Base-by-base conservation (phyloP, 2,329 filamentous ascomycete genomes). In the Aspergillus pseudotamarii region DNA sequence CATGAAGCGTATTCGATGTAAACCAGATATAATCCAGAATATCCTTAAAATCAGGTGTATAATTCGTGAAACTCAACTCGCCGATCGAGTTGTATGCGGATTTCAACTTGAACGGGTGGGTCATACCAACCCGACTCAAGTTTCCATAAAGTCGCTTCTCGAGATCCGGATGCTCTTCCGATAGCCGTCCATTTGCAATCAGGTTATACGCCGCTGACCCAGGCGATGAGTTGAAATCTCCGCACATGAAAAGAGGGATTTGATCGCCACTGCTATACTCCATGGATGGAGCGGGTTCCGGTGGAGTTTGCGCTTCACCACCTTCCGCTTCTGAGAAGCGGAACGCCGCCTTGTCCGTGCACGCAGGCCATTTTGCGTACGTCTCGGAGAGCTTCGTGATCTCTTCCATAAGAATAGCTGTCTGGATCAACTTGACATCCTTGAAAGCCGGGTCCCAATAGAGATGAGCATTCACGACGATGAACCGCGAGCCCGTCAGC, bases 1-100 rank as follows among this genome's bases (percentile, higher is more conserved):
- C 91, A 74, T 95, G 91, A 51, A 97, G 83, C 26, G 91, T 89
- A 78, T 95, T 97, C 62, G 93, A 94, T 61, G 93, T 94, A 80
- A 96, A 99, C 93, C 94, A 98, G 72, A 99, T 93, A 79, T 98
- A 97, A 77, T 99, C 95, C 69, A 99, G 91, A 62, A 96, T 92
- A 66, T 93, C 94, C 58, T 88, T 87, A 80, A 97, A 99, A n/a
- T 89, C 88, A 1, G 95, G 94, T 16, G 93, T 96, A 79, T 98
- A 99, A 79, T 99, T 99, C 54, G 95, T 99, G 78, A 97, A 99
- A 5, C 89, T 88, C 71, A 98, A 82, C 75, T 97, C 92, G 62
- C 93, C 91, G 58, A 96, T 90, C 66, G 91, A 87, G 41, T 88
- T 87, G 77, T 99, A 99, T 3, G 93, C 89, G 26, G 95, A 97